Evolutionary conservation across 192 early-diverging fungal species (phyloP), one percentile per base, ranked within the genome.

Genomic region (Geranomyces variabilis): DNA sequence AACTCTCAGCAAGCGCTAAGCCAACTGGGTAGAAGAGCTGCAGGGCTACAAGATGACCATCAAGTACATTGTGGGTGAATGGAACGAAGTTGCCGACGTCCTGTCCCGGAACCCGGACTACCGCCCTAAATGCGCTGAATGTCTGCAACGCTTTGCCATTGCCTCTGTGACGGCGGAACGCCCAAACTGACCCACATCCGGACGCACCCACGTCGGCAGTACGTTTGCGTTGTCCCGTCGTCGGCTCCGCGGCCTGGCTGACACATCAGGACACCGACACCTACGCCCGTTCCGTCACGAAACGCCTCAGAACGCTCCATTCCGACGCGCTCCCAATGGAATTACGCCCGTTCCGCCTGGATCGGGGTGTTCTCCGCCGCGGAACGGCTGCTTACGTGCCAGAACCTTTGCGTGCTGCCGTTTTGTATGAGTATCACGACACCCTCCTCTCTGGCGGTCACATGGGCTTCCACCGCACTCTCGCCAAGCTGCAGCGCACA

Each of bases 1-100:
- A 0, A 33, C 69, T 13, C 68, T 81, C 7, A 77, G 67, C 19
- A 58, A 69, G 9, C 51, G 81, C 1, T 80, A 82, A 29, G 76
- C 73, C 45, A 60, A 67, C 0, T 84, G 77, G 77, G 53, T 71
- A 29, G 55, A 69, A 24, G 14, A 24, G 12, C 67, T 69, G 1
- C 56, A 69, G 41, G 14, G 21, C 12, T 58, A 14, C 56, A 55
- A 69, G 17, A 21, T 67, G 57, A 36, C 72, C 17, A 67, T 77
- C 28, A 4, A 69, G n/a, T 75, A 66, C 29, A 34, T 60, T n/a
- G 70, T 31, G 10, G 77, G 77, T n/a, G 26, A 62, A 56, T 76
- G 59, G 59, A 78, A 78, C 34, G 77, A 46, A 26, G 46, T 78
- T 53, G 77, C 77, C 17, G 73, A 78, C 68, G 24, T 65, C 1